Conservation (phyloP, 176 grass and related monocot genomes). For the Oryza australiensis region DNA sequence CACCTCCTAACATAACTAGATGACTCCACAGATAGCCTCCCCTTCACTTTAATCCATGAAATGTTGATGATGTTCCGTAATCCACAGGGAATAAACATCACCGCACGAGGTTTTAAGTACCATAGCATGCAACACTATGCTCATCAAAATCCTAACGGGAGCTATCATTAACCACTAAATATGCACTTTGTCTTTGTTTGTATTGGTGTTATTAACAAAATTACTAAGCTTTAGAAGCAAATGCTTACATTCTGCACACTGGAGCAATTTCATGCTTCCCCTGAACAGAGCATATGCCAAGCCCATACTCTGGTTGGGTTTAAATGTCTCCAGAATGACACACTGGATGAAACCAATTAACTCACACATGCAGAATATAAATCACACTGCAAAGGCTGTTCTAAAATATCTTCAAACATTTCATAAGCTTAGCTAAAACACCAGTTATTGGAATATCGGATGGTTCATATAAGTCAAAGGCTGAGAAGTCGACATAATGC, state of each 20-base stretch:
- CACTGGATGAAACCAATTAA: neutral
- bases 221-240: neutral
- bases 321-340: neutral
- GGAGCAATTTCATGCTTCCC: neutral
- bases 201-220: neutral
- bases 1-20: neutral
- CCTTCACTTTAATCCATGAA: neutral
- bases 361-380: neutral
- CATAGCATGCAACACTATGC: neutral
- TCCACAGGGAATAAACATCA: neutral
- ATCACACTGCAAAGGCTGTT: neutral
- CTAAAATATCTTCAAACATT: neutral
- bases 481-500: neutral
- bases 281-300: neutral
- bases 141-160: neutral
- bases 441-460: neutral
- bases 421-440: neutral
- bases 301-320: neutral
- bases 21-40: neutral
- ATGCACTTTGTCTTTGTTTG: neutral
- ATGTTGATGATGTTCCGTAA: neutral
- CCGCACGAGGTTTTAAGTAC: neutral
- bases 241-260: neutral
- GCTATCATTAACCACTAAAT: neutral
- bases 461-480: neutral